A percentile compares a stretch with the other conserved stretches of the same genome.
phyloP scores from a whole-genome alignment of 2,329 filamentous ascomycete species.

The Xylariaceae sp. region DNA sequence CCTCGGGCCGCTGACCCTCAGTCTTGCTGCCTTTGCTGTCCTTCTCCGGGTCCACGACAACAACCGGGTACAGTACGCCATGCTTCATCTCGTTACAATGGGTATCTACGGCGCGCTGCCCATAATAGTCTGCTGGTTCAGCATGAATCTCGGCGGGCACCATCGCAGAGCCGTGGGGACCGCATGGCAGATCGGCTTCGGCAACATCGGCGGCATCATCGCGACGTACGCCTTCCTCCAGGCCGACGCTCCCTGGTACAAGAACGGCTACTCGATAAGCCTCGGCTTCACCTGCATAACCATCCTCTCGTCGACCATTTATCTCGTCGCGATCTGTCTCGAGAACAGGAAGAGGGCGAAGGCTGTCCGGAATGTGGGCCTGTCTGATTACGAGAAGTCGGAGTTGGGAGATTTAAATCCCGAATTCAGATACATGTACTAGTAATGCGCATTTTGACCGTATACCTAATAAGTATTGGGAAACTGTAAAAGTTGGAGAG shows the following conservation, averaged over 20 bases:
- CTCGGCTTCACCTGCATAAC: constrained; percentile 74
- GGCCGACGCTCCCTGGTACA: constrained; percentile 70
- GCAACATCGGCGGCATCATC: constrained; percentile 79
- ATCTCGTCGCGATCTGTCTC: constrained; percentile 58
- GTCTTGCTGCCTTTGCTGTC: constrained; percentile 75
- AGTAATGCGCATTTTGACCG: constrained; percentile 14
- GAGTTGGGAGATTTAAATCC: constrained; percentile 60
- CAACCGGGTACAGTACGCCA: constrained; percentile 70
- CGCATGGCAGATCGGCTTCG: constrained; percentile 78
- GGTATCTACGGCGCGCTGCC: constrained; percentile 89
- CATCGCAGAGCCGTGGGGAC: constrained; percentile 69
- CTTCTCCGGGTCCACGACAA: constrained; percentile 73
- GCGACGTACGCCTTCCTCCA: constrained; percentile 70
- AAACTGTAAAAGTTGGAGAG: neutral
- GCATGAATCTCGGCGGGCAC: constrained; percentile 77
- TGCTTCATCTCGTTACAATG: constrained; percentile 79
- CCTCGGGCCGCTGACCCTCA: constrained; percentile 67
- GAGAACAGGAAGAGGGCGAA: constrained; percentile 65
- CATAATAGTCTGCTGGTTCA: constrained; percentile 81
- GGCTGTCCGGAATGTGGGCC: constrained; percentile 46
- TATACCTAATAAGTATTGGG: too few relatives aligned
- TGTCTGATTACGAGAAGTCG: constrained; percentile 63
- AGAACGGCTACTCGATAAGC: constrained; percentile 75
- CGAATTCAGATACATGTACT: constrained; percentile 59
- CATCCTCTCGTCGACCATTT: constrained; percentile 61